phyloP scores from a whole-genome alignment of 2,329 filamentous ascomycete species.

The Xylariomycetidae sp. region DNA sequence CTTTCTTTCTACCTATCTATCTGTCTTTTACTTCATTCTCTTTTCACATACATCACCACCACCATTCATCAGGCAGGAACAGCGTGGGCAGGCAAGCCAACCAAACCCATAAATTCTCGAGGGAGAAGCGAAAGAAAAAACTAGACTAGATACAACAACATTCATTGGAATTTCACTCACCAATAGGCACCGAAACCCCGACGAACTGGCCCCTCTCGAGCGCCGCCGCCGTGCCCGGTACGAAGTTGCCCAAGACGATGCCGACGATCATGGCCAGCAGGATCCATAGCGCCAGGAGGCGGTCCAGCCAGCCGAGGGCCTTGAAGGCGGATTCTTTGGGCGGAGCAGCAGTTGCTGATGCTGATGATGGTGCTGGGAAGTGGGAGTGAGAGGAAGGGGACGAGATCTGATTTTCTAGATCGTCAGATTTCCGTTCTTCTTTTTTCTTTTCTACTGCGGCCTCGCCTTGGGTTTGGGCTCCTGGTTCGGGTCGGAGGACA shows the following conservation, averaged over 20 bases:
- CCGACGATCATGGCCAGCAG: conserved; percentile 73
- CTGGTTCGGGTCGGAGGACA: no score
- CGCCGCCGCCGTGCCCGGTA: conserved; percentile 54
- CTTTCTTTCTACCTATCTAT: no score
- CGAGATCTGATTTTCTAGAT: background rate
- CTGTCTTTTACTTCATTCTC: no score
- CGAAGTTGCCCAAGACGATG: conserved; percentile 73
- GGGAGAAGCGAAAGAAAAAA: background rate
- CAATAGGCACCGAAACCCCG: conserved; percentile 34
- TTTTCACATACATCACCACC: no score
- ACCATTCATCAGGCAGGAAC: no score
- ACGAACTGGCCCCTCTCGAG: conserved; percentile 70
- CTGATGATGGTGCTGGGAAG: background rate
- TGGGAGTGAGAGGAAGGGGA: background rate
- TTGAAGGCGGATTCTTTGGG: conserved; percentile 41
- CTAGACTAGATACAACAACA: no score
- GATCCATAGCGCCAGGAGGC: conserved; percentile 68
- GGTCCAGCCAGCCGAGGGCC: conserved; percentile 55
- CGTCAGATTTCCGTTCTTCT: no score
- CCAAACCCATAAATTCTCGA: background rate
- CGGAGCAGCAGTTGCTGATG: no score
- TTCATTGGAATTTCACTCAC: no score
- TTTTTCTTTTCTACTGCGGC: no score
- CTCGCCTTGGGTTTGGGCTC: no score
- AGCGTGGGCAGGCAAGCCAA: conserved; percentile 1